Base-by-base conservation (phyloP, 148 eudicot species). In the Fallopia convolvulus region DNA sequence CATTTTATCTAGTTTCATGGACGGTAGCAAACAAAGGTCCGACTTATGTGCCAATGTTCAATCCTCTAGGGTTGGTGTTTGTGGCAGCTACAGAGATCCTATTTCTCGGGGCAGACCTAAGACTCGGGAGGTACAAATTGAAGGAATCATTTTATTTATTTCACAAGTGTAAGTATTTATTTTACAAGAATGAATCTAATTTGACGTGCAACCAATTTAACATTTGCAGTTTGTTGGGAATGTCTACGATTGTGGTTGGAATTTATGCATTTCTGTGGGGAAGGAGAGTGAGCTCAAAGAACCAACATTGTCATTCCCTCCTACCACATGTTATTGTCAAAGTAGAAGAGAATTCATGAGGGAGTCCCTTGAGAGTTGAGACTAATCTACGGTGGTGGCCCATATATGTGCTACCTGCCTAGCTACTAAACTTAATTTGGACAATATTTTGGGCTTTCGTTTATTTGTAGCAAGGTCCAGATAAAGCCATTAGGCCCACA, bases 41-140 rank as follows among this genome's bases (percentile, higher is more conserved):
- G 0, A 86, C 92, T 10, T 92, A 87, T 82, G 90, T 88, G 23
- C 83, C 97, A 6, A 92, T 92, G 90, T 91, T 89, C 83, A 87
- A 84, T 74, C 93, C 97, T 0, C 73, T 90, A 65, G 36, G 85
- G 0, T 77, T 90, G 0, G 81, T 90, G 7, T 82, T 90, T 23
- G 82, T 89, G 13, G 89, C 90, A n/a, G 60, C 88, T 3, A 50
- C 78, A 2, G 93, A 90, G 76, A 81, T 83, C 58, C 30, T 87
- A 11, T 80, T 88, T 42, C 86, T 89, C 1, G 89, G 89, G 1
- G 82, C 82, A 77, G 77, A 79, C 0, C 79, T 92, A 32, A 77
- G 81, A 1, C 39, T 60, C 3, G 93, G 89, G 80, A 88, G 92
- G 93, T 89, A 80, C 10, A 39, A 10, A 48, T 0, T 53, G 26